Conservation (phyloP, 495 filamentous ascomycete genomes). For the Xylona heveae region DNA sequence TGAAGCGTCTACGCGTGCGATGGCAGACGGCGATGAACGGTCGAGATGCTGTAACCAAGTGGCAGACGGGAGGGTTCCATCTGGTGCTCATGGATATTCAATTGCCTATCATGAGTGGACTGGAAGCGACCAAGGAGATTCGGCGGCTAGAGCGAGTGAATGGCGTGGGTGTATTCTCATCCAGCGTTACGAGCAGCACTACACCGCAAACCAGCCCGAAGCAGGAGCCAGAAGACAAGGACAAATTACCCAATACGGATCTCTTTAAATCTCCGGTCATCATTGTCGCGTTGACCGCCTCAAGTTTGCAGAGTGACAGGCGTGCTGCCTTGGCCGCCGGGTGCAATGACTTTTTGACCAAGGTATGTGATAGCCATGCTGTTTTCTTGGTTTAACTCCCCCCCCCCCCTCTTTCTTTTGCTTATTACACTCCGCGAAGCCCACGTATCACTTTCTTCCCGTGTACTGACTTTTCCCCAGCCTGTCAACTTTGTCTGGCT, state of each 20-base stretch:
- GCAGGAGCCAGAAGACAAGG: conserved; percentile 27
- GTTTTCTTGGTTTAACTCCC: no score
- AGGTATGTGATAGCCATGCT: conserved; percentile 37
- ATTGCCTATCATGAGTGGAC: conserved; percentile 85
- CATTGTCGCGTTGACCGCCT: conserved; percentile 90
- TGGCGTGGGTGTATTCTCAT: conserved; percentile 65
- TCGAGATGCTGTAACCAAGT: conserved; percentile 77
- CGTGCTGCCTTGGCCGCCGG: conserved; percentile 90
- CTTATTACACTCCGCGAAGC: not conserved
- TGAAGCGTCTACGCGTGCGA: conserved; percentile 91
- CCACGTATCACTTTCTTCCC: conserved; percentile 1
- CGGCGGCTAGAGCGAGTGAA: conserved; percentile 74
- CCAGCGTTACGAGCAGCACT: conserved; percentile 16
- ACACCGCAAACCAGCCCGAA: conserved; percentile 23
- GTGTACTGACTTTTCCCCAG: conserved; percentile 20
- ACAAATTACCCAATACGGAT: conserved; percentile 45
- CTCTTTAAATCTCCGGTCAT: conserved; percentile 93
- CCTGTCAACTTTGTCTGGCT: conserved; percentile 97
- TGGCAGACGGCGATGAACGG: conserved; percentile 96
- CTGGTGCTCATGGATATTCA: conserved; percentile 98
- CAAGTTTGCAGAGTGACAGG: conserved; percentile 77
- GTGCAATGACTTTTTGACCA: conserved; percentile 96
- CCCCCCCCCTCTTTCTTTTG: conserved; percentile 2
- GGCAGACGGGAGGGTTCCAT: conserved; percentile 88
- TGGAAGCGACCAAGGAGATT: conserved; percentile 96